Base-by-base conservation (phyloP, 768 basidiomycete genomes). In the Pulveroboletus frians region DNA sequence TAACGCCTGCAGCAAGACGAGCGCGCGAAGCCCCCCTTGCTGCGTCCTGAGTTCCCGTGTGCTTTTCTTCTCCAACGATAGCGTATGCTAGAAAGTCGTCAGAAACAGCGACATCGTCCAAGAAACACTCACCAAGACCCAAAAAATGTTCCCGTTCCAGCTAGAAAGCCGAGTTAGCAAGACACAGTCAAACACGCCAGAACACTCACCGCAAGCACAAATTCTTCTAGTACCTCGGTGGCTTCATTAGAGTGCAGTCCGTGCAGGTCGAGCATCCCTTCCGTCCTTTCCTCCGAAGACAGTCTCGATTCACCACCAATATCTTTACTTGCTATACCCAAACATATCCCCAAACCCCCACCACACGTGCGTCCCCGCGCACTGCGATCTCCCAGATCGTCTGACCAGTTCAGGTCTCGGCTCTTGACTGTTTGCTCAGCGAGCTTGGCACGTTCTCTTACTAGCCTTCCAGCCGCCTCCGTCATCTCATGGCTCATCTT, bases 41-140 rank as follows among this genome's bases (percentile, higher is more conserved):
- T 4, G 78, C 71, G 60, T 94, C 92, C 61, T 94, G 91, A n/a
- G 84, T 86, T 2, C 89, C 94, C 1, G 90, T 92, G 66, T 97
- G 95, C 68, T 93, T 95, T 68, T 95, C 91, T 70, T 97, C 92
- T 17, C 96, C 95, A 6, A 98, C 90, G 38, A 99, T 76, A 17
- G 91, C 71, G 64, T 88, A 99, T 5, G 89, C 92, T 88, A 56
- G 32, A 56, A 26, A 42, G 44, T 30, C 30, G 39, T 55, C 31
- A 56, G 48, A 21, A 32, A 54, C 37, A 50, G 42, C 30, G 31
- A 14, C 29, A 32, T 6, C 38, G 40, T 27, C 30, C 17, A 39
- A 39, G 13, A 30, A 52, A 50, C 69, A 79, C 57, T 21, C 60
- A 89, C 88, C 85, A 48, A 96, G 71, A 7, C 94, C 95, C 62